Percentiles rank a stretch among this genome's conserved stretches.
Conservation (phyloP, 2,329 filamentous ascomycete species). For the Rutstroemia sp. region DNA sequence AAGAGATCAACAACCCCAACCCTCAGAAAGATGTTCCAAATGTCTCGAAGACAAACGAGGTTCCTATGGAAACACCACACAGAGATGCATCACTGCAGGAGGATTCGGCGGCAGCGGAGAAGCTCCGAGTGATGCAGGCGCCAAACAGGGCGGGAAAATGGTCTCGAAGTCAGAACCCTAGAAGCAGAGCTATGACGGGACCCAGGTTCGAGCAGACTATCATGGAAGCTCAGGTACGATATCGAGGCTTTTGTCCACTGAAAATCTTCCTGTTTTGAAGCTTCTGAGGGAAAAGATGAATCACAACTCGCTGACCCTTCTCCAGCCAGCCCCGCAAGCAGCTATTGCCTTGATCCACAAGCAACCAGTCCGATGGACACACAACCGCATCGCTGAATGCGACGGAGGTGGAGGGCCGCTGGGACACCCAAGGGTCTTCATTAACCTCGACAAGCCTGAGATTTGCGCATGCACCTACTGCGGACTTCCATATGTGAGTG, state of each 20-base stretch:
- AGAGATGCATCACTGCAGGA: slow-evolving; percentile 49
- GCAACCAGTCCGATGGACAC: slow-evolving; percentile 88
- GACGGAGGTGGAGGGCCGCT: slow-evolving; percentile 87
- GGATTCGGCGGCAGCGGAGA: slow-evolving; percentile 35
- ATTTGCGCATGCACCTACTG: slow-evolving; percentile 90
- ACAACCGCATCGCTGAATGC: slow-evolving; percentile 74
- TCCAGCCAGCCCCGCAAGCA: slow-evolving; percentile 76
- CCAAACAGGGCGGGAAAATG: slow-evolving; percentile 78
- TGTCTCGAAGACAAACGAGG: slow-evolving; percentile 55
- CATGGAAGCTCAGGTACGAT: slow-evolving; percentile 77
- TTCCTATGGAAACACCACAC: slow-evolving; percentile 41
- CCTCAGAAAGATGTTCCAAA: slow-evolving; percentile 40
- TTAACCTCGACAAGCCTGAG: slow-evolving; percentile 96
- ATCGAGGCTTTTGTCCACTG: background rate
- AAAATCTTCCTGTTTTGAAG: background rate
- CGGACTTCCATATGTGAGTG: slow-evolving; percentile 80
- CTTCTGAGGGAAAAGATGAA: background rate
- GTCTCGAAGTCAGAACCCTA: slow-evolving; percentile 78
- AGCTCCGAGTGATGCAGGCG: slow-evolving; percentile 50
- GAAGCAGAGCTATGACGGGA: slow-evolving; percentile 80
- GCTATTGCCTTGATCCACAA: slow-evolving; percentile 96
- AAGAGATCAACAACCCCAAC: slow-evolving; percentile 34
- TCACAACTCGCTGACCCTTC: slow-evolving; percentile 26
- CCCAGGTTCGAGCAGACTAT: slow-evolving; percentile 97
- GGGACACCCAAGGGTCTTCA: slow-evolving; percentile 90